A percentile compares a stretch with the other conserved stretches of the same genome.
These are phyloP conservation scores for Penicillium italicum DNA, from an alignment of 2,329 filamentous ascomycete genomes.

Conservation along the genomic window DNA sequence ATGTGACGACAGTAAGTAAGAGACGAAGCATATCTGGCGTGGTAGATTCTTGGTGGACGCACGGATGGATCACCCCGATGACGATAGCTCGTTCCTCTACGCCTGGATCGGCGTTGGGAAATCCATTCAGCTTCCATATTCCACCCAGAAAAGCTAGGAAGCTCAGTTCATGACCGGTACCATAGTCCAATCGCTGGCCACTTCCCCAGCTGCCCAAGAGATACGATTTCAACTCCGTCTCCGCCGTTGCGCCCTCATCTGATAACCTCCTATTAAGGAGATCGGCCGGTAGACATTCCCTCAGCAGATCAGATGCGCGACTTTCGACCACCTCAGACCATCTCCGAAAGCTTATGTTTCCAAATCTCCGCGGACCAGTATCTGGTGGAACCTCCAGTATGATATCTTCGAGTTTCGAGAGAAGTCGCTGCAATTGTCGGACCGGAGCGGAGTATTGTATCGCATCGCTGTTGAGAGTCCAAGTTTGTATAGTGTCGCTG, in stretches of 20 bases:
- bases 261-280: slow-evolving; percentile 39
- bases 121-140: slow-evolving; percentile 85
- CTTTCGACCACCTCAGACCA: slow-evolving; percentile 72
- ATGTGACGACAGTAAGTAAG: slow-evolving; percentile 8
- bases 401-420: slow-evolving; percentile 62
- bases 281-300: slow-evolving; percentile 52
- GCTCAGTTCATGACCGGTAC: slow-evolving; percentile 91
- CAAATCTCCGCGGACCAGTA: slow-evolving; percentile 80
- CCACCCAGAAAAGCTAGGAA: slow-evolving; percentile 88
- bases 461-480: slow-evolving; percentile 44
- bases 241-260: slow-evolving; percentile 45
- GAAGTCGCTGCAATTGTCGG: slow-evolving; percentile 60
- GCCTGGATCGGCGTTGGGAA: slow-evolving; percentile 54
- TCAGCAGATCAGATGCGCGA: slow-evolving; percentile 55
- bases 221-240: slow-evolving; percentile 71
- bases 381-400: slow-evolving; percentile 79
- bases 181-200: slow-evolving; percentile 84
- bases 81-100: slow-evolving; percentile 75
- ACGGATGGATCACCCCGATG: slow-evolving; percentile 77
- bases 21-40: slow-evolving; percentile 2
- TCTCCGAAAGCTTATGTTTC: slow-evolving; percentile 82
- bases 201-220: slow-evolving; percentile 85
- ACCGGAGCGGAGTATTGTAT: slow-evolving; percentile 56
- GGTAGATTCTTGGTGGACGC: slow-evolving; percentile 38
- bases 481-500: slow-evolving; percentile 47